Evolutionary conservation across 75 land plant species (phyloP), one percentile per base, ranked within the genome.

Genomic region (Pseudotsuga menziesii): DNA sequence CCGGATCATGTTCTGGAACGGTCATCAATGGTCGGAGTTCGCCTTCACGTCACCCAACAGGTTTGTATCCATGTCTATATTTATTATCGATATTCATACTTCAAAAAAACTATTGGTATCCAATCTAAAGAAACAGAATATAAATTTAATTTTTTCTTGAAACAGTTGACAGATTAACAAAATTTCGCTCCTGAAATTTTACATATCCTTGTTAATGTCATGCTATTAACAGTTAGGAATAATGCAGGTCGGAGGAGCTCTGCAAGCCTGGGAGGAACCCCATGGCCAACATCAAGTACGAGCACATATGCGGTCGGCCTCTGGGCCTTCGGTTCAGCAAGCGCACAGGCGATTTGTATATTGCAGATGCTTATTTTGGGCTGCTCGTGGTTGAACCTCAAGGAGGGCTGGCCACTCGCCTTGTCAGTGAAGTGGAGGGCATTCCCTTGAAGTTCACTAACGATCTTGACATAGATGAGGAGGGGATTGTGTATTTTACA

Each of bases 291-390:
- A 17, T 87, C 77, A 79, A 81, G 75, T 78, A 88, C 14, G 92
- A 90, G 79, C 82, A 82, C 72, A 87, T 81, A n/a, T 91, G 93
- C 75, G 93, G 93, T 55, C 72, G 90, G 19, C 90, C 93, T 44
- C 76, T 91, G 60, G 93, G 93, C 55, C 61, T 91, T 52, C 71
- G 77, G 9, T 88, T 88, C 78, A 60, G 81, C 76, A 76, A 83
- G 15, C 39, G 2, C 20, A 79, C 82, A 4, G 90, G 84, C 27
- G 81, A 88, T 32, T 75, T 91, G 15, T 91, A 91, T 78, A 81
- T 91, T 70, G 93, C 86, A 8, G 93, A 91, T 74, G 93, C 93
- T 2, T 86, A 84, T 80, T 78, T 82, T 44, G 93, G 97, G 5
- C 78, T 94, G 0, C 48, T 89, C 13, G 36, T 73, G 15, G 88